These are phyloP conservation scores for Globisporangium solare DNA, from an alignment of 352 stramenopile genomes.

Conservation along the genomic window DNA sequence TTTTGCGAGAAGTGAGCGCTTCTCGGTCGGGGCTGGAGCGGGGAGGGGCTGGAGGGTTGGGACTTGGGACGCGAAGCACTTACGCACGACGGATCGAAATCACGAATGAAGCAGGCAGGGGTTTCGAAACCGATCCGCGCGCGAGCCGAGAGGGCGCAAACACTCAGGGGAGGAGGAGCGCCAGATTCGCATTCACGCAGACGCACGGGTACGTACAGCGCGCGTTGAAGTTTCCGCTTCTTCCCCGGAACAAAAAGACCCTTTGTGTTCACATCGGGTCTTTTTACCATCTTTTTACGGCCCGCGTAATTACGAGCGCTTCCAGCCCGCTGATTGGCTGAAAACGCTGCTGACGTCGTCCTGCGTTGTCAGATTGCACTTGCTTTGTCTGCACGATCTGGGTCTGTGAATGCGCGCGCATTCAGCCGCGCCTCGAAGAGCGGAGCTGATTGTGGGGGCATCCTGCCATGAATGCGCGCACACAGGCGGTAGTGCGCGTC, in stretches of 20 bases:
- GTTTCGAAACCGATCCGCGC: constrained; percentile 5
- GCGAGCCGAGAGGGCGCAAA: not conserved
- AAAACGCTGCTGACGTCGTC: constrained; percentile 17
- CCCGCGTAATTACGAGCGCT: not conserved
- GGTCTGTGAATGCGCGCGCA: constrained; percentile 7
- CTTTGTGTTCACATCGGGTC: constrained; percentile 5
- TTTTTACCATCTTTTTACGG: constrained; percentile 25
- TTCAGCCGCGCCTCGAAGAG: not conserved
- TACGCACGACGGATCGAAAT: constrained; percentile 17
- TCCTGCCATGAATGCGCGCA: not conserved
- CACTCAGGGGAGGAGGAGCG: not conserved
- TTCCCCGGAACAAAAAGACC: not conserved
- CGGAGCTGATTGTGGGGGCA: not conserved
- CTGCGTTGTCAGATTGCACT: constrained; percentile 8
- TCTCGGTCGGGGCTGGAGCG: not conserved
- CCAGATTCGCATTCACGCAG: constrained; percentile 6
- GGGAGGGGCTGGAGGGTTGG: not conserved
- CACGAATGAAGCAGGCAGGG: constrained; percentile 10
- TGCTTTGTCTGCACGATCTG: not conserved
- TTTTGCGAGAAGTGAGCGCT: not conserved
- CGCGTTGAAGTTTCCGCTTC: constrained; percentile 18
- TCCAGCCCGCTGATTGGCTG: constrained; percentile 28
- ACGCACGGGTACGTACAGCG: not conserved
- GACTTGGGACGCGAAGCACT: constrained; percentile 1
- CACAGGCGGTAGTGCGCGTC: not conserved